These are phyloP conservation scores for Phytophthora ramorum DNA, from an alignment of 352 stramenopile species.

Conservation along the genomic window DNA sequence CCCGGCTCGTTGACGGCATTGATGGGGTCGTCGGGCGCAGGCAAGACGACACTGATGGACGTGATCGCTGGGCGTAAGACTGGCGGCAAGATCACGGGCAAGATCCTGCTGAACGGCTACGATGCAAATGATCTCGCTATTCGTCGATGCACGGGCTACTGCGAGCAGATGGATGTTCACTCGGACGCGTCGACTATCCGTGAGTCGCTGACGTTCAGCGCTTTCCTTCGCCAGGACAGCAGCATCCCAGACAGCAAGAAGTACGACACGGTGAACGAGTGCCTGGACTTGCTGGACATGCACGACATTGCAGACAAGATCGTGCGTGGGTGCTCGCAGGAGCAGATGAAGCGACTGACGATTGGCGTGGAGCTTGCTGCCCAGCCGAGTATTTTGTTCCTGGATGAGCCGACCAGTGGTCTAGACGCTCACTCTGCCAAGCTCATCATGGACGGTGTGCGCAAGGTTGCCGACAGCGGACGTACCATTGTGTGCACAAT, in stretches of 20 bases:
- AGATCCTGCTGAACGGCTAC: slow-evolving; percentile 50
- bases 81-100: slow-evolving; percentile 61
- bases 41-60: slow-evolving; percentile 43
- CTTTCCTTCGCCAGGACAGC: slow-evolving; percentile 55
- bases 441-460: no score
- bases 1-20: slow-evolving; percentile 82
- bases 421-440: slow-evolving; percentile 73
- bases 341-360: slow-evolving; percentile 48
- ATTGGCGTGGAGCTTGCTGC: slow-evolving; percentile 89
- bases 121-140: slow-evolving; percentile 32
- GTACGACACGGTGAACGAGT: slow-evolving; percentile 32
- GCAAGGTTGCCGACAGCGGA: slow-evolving; percentile 69
- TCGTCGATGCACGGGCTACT: slow-evolving; percentile 22
- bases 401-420: slow-evolving; percentile 57
- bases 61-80: slow-evolving; percentile 90
- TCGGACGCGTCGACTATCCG: slow-evolving; percentile 35
- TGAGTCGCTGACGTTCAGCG: slow-evolving; percentile 86
- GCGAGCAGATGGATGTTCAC: slow-evolving; percentile 43
- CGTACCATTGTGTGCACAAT: slow-evolving; percentile 87
- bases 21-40: slow-evolving; percentile 55
- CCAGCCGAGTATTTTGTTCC: slow-evolving; percentile 75
- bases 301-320: slow-evolving; percentile 33
- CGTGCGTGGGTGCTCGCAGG: slow-evolving; percentile 33
- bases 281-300: slow-evolving; percentile 39
- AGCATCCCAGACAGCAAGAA: slow-evolving; percentile 12